These are phyloP conservation scores for Lentinula boryana DNA, from an alignment of 768 basidiomycete species.

Conservation along the genomic window DNA sequence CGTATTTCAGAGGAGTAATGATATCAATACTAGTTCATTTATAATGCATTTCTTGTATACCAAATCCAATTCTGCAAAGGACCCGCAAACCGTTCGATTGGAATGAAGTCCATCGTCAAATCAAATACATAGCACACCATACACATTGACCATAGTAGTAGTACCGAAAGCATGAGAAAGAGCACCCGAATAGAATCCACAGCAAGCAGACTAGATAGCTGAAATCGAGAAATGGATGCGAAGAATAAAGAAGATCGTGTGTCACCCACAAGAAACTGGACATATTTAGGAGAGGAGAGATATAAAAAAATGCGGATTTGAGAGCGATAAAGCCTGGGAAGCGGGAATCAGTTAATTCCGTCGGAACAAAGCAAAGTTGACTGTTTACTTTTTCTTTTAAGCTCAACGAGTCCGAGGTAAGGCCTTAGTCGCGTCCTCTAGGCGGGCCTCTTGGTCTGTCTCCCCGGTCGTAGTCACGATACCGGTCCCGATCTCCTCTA, in stretches of 20 bases:
- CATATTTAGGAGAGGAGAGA: too few relatives aligned
- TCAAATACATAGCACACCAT: not conserved
- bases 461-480: not conserved
- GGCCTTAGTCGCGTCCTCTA: not conserved
- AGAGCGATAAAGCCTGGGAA: too few relatives aligned
- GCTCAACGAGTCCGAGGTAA: too few relatives aligned
- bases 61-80: too few relatives aligned
- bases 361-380: too few relatives aligned
- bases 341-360: too few relatives aligned
- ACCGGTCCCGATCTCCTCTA: not conserved
- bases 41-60: not conserved
- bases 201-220: not conserved
- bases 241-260: not conserved
- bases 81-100: too few relatives aligned
- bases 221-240: not conserved
- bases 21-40: not conserved
- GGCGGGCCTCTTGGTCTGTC: not conserved
- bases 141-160: not conserved
- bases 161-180: not conserved
- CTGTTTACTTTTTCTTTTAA: too few relatives aligned
- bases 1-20: constrained; percentile 62
- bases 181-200: not conserved
- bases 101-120: not conserved
- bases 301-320: too few relatives aligned
- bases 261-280: too few relatives aligned